Evolutionary conservation across 1,284 basidiomycete genomes (phyloP).

Genomic region (Rhodotorula sp.): DNA sequence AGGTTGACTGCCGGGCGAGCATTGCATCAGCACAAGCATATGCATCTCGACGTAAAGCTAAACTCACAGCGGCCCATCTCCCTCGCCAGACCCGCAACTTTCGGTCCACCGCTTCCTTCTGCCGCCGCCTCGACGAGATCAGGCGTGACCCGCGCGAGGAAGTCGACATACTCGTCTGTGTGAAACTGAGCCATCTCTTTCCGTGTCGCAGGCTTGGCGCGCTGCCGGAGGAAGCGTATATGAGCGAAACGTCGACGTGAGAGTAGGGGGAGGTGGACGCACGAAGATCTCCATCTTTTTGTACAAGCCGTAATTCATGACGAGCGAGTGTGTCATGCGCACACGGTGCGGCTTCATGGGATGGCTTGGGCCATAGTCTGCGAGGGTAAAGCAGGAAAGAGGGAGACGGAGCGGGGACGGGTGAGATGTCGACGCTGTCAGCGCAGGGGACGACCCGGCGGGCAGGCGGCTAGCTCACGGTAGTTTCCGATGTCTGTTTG

Average conservation of each 20-base stretch:
- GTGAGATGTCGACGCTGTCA: too few relatives aligned
- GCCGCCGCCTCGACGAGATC: slow-evolving; percentile 49
- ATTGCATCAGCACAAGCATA: background rate
- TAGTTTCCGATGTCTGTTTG: slow-evolving; percentile 43
- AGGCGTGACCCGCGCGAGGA: slow-evolving; percentile 76
- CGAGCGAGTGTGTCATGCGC: slow-evolving; percentile 98
- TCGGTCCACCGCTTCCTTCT: slow-evolving; percentile 29
- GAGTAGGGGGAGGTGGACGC: slow-evolving; percentile 11
- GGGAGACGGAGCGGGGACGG: background rate
- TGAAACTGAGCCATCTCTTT: slow-evolving; percentile 96
- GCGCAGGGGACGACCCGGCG: background rate
- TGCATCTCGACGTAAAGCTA: background rate
- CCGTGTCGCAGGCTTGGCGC: slow-evolving; percentile 98
- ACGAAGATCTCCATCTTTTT: slow-evolving; percentile 53
- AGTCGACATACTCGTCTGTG: slow-evolving; percentile 90
- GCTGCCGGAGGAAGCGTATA: slow-evolving; percentile 54
- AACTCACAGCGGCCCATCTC: slow-evolving; percentile 63
- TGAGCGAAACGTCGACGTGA: too few relatives aligned
- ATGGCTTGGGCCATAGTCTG: slow-evolving; percentile 36
- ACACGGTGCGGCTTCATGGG: slow-evolving; percentile 67
- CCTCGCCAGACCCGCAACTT: slow-evolving; percentile 33
- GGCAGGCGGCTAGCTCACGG: slow-evolving; percentile 15
- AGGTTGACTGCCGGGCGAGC: slow-evolving; percentile 63
- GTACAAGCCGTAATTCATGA: slow-evolving; percentile 88
- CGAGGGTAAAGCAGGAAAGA: background rate